Conservation (phyloP, 1,139 yeast genomes). For the Candida tunisiensis region DNA sequence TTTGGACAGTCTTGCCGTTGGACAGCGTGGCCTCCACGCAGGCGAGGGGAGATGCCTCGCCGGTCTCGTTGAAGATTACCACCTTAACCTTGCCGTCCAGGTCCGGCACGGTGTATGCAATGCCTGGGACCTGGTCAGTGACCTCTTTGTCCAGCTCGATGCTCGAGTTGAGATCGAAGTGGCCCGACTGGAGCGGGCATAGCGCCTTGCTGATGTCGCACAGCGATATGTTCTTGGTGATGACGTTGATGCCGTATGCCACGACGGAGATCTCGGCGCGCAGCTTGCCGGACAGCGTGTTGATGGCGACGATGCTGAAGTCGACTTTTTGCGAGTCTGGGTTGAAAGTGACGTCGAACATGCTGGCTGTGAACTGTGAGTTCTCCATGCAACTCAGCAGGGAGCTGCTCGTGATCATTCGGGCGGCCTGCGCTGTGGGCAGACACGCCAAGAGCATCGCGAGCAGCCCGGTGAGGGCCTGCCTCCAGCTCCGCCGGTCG, state of each 20-base stretch:
- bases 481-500: too few species aligned
- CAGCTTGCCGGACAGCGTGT: conserved; percentile 63
- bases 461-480: too few species aligned
- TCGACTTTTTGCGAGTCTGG: conserved; percentile 47
- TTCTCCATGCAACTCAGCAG: conserved; percentile 84
- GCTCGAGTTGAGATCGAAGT: conserved; percentile 54
- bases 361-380: conserved; percentile 79
- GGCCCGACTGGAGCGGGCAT: conserved; percentile 83
- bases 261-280: conserved; percentile 50
- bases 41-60: conserved; percentile 37
- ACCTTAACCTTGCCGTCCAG: conserved; percentile 85
- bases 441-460: too few species aligned
- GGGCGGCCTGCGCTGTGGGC: too few species aligned
- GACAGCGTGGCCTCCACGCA: conserved; percentile 82
- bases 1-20: conserved; percentile 90
- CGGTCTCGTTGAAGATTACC: conserved; percentile 31
- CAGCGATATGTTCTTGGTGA: conserved; percentile 38
- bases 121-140: conserved; percentile 45
- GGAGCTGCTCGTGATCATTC: too few species aligned
- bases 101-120: conserved; percentile 87
- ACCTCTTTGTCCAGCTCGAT: conserved; percentile 21
- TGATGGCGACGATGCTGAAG: conserved; percentile 61
- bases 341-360: conserved; percentile 56
- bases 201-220: conserved; percentile 39
- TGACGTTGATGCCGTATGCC: conserved; percentile 69